Base-by-base conservation (phyloP, 2,329 filamentous ascomycete species). In the Didymellaceae sp. region DNA sequence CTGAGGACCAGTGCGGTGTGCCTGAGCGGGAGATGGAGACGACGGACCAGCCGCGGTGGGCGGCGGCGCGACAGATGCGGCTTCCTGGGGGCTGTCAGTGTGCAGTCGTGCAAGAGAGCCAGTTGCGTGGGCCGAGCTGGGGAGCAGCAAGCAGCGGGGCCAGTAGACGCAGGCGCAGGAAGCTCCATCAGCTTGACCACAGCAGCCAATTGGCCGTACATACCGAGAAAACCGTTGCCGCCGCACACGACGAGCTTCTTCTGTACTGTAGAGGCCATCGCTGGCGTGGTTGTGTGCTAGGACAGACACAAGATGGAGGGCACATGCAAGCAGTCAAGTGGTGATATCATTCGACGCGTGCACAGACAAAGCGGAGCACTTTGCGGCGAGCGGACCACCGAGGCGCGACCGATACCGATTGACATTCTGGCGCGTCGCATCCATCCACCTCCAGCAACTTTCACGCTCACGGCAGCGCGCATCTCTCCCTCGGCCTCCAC, bases 11-110 rank as follows among this genome's bases (percentile, higher is more conserved):
- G 63, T 82, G 83, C 13, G 94, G 94, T 66, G 91, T 86, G 54
- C 94, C 94, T 26, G 92, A 96, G 63, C 93, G 93, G 91, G 91
- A 96, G 66, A 99, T 86, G 5, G 92, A 97, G 17, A 86, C 93
- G 38, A 97, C 93, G 49, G 91, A 84, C 93, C 93, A 97, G 46
- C 91, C 91, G 69, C 91, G 82, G 35, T 86, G 83, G 41, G 91
- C 86, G 34, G 91, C 94, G 45, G 89, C 87, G 78, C 91, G 94
- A 79, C 94, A 97, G 77, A 99, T 96, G 47, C 93, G 84, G 18
- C 81, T 84, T 35, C 85, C 85, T 84, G 18, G 9, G 46, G 11
- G 16, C n/a, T 7, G 13, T 46, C 16, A 46, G n/a, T n/a, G n/a
- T n/a, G n/a, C n/a, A n/a, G n/a, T n/a, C n/a, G n/a, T n/a, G n/a